Conservation (phyloP, 768 basidiomycete species). For the Boletellus emodensis region DNA sequence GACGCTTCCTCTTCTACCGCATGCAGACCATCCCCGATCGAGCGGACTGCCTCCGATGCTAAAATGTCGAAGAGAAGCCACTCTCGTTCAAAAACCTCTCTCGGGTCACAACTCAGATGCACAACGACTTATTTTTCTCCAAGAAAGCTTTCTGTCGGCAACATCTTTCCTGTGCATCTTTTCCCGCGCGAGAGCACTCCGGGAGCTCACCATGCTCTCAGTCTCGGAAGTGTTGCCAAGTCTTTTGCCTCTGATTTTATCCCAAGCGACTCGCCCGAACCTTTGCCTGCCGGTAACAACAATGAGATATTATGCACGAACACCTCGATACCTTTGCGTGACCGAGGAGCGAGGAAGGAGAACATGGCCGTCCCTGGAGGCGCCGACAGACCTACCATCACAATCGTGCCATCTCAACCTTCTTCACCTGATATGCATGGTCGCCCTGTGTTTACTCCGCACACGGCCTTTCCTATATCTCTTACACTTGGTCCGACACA, state of each 20-base stretch:
- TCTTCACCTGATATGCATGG: conserved; percentile 10
- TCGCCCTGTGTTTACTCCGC: conserved; percentile 3
- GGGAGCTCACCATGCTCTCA: conserved; percentile 3
- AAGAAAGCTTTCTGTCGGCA: conserved; percentile 17
- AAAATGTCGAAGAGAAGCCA: conserved; percentile 7
- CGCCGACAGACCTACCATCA: conserved; percentile 8
- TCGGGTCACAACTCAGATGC: background rate
- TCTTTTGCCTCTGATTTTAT: conserved; percentile 3
- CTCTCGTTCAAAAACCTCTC: conserved; percentile 18
- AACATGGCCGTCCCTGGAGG: conserved; percentile 4
- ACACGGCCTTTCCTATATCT: conserved; percentile 3
- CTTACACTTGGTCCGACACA: background rate
- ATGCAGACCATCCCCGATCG: background rate
- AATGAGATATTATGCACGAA: background rate
- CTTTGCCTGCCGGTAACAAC: background rate
- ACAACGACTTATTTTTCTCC: background rate
- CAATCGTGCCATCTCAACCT: conserved; percentile 27
- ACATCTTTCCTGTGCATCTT: conserved; percentile 13
- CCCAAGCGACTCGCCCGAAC: background rate
- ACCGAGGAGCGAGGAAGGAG: conserved; percentile 15
- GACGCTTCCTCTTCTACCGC: background rate
- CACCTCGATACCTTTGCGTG: conserved; percentile 9
- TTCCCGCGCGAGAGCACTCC: conserved; percentile 7
- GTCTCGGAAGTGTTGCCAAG: conserved; percentile 12
- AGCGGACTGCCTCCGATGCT: background rate